These are phyloP conservation scores for Pelagophyceae sp. DNA, from an alignment of 352 stramenopile species.

Conservation along the genomic window DNA sequence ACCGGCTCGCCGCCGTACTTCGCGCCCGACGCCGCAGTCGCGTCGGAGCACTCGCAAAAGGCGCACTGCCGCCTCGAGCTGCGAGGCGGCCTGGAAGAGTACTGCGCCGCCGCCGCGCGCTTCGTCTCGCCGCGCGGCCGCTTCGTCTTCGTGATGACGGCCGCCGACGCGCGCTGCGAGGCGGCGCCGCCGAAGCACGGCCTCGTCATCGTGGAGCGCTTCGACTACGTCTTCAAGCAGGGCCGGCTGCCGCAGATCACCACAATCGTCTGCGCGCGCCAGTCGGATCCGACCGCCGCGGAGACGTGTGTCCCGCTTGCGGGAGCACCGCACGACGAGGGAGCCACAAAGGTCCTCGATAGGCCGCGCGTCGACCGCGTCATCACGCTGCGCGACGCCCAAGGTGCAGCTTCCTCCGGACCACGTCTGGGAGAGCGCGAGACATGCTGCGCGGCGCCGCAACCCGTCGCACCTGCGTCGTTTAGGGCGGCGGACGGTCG, in stretches of 20 bases:
- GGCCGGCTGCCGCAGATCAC: background rate
- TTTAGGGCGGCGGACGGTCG: background rate
- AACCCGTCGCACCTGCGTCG: too few species aligned
- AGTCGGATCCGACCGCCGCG: background rate
- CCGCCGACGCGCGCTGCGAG: background rate
- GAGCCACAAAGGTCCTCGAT: too few species aligned
- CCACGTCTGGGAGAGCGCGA: background rate
- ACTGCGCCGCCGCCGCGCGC: background rate
- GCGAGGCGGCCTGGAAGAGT: background rate
- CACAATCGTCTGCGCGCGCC: background rate
- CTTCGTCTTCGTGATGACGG: constrained; percentile 4
- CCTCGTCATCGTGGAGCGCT: background rate
- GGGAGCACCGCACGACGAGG: too few species aligned
- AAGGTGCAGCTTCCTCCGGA: too few species aligned
- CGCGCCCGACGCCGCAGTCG: background rate
- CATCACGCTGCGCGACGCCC: too few species aligned
- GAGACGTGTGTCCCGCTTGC: too few species aligned
- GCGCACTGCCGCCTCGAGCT: background rate
- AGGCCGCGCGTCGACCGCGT: too few species aligned
- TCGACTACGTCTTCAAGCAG: constrained; percentile 10
- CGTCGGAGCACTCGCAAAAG: background rate
- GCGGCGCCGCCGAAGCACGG: background rate
- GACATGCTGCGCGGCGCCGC: background rate
- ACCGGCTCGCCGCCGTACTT: constrained; percentile 6
- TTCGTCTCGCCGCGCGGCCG: background rate